phyloP scores from a whole-genome alignment of 2,329 filamentous ascomycete species.

The Huntiella savannae region DNA sequence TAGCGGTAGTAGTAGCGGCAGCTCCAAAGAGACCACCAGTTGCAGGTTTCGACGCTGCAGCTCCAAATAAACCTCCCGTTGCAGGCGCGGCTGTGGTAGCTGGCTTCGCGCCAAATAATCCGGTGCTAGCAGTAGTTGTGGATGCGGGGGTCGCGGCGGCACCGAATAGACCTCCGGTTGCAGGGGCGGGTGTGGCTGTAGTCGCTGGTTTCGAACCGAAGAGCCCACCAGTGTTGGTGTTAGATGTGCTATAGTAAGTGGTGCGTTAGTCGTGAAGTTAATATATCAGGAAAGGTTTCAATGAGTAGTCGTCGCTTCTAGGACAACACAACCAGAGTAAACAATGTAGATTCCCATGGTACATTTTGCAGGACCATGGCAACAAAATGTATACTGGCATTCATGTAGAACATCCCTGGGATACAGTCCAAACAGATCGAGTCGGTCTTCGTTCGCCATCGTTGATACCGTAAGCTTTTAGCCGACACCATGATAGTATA shows the following conservation, averaged over 20 bases:
- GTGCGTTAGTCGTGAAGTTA: no score
- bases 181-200: slow-evolving; percentile 14
- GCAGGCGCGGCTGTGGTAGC: slow-evolving; percentile 15
- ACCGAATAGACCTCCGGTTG: slow-evolving; percentile 22
- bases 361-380: no score
- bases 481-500: background rate
- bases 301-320: no score
- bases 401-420: no score
- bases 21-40: slow-evolving; percentile 18
- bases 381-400: no score
- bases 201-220: slow-evolving; percentile 14
- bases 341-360: no score
- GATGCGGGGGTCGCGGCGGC: slow-evolving; percentile 14
- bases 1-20: slow-evolving; percentile 9
- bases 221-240: slow-evolving; percentile 10
- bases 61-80: slow-evolving; percentile 21
- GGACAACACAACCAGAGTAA: no score
- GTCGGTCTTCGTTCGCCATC: no score
- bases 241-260: slow-evolving; percentile 5
- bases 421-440: no score
- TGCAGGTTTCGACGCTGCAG: slow-evolving; percentile 15
- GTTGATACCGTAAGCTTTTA: no score
- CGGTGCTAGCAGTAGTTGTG: slow-evolving; percentile 9
- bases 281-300: no score
- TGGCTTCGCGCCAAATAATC: slow-evolving; percentile 5